Evolutionary conservation across 1,284 basidiomycete genomes (phyloP).

Genomic region (Cystobasidiaceae sp.): DNA sequence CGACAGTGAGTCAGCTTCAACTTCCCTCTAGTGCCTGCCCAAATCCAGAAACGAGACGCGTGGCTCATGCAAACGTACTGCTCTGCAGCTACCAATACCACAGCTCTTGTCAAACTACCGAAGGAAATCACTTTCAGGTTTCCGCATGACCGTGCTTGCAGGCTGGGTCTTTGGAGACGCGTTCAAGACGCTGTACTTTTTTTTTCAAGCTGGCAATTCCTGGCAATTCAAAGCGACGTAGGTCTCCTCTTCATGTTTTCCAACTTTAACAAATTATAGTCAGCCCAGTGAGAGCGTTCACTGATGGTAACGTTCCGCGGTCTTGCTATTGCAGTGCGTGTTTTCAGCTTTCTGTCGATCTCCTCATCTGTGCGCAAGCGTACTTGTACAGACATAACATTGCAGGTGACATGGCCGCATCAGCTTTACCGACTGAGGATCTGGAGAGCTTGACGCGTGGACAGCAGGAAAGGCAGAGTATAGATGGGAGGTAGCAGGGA

Average conservation of each 20-base stretch:
- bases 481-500: conserved; percentile 24
- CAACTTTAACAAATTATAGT: neutral
- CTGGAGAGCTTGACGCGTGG: conserved; percentile 34
- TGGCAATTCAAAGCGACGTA: conserved; percentile 51
- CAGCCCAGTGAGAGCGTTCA: neutral
- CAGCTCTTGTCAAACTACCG: conserved; percentile 52
- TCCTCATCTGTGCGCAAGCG: conserved; percentile 44
- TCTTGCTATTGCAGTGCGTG: conserved; percentile 37
- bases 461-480: conserved; percentile 32
- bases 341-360: conserved; percentile 46
- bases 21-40: neutral
- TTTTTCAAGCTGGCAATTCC: conserved; percentile 48
- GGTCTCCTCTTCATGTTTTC: conserved; percentile 26
- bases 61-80: too few species aligned
- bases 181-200: conserved; percentile 52
- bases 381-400: conserved; percentile 44
- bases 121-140: conserved; percentile 52
- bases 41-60: neutral
- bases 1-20: conserved; percentile 42
- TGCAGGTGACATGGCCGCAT: conserved; percentile 36
- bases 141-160: conserved; percentile 50
- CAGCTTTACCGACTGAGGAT: conserved; percentile 22
- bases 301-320: conserved; percentile 27
- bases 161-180: conserved; percentile 50
- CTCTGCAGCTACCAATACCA: conserved; percentile 51